Evolutionary conservation across 768 basidiomycete species (phyloP), one percentile per base, ranked within the genome.

Genomic region (Trametes villosa): DNA sequence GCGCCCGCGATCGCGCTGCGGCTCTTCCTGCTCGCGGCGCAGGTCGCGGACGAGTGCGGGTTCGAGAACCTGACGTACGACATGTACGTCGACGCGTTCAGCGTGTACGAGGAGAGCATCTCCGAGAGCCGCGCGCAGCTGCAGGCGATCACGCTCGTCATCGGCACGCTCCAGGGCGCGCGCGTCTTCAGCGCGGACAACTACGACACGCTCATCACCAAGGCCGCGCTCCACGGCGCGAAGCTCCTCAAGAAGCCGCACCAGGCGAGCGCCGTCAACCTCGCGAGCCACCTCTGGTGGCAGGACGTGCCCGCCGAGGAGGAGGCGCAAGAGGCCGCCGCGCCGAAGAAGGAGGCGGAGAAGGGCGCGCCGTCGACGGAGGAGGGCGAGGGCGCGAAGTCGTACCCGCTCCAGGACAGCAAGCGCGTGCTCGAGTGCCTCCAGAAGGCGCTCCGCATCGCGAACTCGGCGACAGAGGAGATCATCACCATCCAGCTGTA

Each of bases 261-360:
- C 74, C 97, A 98, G 75, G 91, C 96, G 13, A 92, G 88, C 9
- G 97, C 96, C 5, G 97, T 98, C 22, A 87, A 91, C 49, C 80
- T 94, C 30, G 97, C 97, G 9, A 97, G 95, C 72, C 97, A 99
- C 76, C 77, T 99, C 66, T 99, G 96, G 96, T 99, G 96, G 96
- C 97, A 98, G 72, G 90, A 90, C 63, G 79, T 85, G 26, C 74
- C 81, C 1, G 65, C 76, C 24, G 85, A 81, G 15, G 78, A 72
- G 26, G 83, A 82, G 40, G 81, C 79, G 54, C 71, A 67, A 18
- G 68, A 73, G 44, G 62, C 20, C 9, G 62, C 60, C 38, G 63
- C 26, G 9, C 64, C 63, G 26, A 66, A 71, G 60, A 64, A 75
- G 24, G 13, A 11, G 4, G 66, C 71, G 8, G 75, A 77, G 46